Conservation (phyloP, 2,329 filamentous ascomycete species). For the Aspergillus versicolor region DNA sequence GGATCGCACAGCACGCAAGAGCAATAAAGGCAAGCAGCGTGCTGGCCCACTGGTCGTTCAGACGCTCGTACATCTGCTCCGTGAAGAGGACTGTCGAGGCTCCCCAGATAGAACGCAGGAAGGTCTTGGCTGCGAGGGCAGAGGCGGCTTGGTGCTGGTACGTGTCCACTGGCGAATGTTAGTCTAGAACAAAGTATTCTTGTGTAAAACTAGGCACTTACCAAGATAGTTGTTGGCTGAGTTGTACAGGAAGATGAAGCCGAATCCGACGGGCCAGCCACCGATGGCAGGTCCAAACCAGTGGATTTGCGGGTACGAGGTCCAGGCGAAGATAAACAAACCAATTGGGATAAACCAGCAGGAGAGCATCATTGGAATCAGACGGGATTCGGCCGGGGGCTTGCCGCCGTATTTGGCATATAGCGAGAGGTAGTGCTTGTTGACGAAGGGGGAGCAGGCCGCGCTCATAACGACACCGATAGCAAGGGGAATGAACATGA, state of each 20-base stretch:
- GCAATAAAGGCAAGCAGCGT: constrained; percentile 71
- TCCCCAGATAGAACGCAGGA: constrained; percentile 76
- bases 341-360: constrained; percentile 72
- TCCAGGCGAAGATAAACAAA: constrained; percentile 68
- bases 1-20: constrained; percentile 76
- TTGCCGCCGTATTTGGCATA: constrained; percentile 64
- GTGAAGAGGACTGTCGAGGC: constrained; percentile 77
- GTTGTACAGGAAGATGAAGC: constrained; percentile 83
- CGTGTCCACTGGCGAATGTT: constrained; percentile 52
- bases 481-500: constrained; percentile 85
- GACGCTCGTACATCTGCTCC: constrained; percentile 71
- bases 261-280: constrained; percentile 71
- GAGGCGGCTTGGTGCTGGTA: constrained; percentile 76
- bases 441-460: constrained; percentile 67
- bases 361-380: constrained; percentile 78
- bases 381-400: constrained; percentile 72
- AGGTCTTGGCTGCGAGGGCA: constrained; percentile 79
- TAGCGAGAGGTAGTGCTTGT: constrained; percentile 74
- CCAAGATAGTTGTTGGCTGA: constrained; percentile 70
- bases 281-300: constrained; percentile 74
- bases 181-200: background rate
- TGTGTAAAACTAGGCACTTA: constrained; percentile 17
- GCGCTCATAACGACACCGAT: constrained; percentile 71
- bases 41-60: constrained; percentile 75
- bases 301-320: constrained; percentile 62